phyloP scores from a whole-genome alignment of 495 filamentous ascomycete genomes.

The Aspergillus nanangensis region DNA sequence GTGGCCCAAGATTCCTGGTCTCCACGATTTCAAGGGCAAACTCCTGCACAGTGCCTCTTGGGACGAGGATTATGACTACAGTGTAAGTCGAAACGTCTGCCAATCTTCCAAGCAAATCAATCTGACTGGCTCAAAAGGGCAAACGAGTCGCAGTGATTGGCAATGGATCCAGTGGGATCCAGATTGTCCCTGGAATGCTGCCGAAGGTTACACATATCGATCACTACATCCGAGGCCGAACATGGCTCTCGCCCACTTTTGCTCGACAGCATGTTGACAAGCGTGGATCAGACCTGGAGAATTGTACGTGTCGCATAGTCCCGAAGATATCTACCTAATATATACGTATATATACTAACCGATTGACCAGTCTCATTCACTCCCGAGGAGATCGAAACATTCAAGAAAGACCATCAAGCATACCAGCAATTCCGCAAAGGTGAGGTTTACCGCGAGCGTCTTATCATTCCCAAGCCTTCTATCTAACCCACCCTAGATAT shows the following conservation, averaged over 20 bases:
- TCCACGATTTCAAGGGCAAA: constrained; percentile 50
- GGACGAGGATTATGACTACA: constrained; percentile 36
- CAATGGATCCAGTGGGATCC: constrained; percentile 46
- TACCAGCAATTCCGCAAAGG: constrained; percentile 42
- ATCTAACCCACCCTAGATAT: constrained; percentile 20
- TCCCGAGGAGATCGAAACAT: constrained; percentile 40
- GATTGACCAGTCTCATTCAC: constrained; percentile 36
- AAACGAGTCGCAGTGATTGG: constrained; percentile 53
- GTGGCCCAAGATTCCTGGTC: constrained; percentile 52
- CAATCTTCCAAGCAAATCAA: constrained; percentile 10
- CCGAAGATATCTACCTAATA: too few relatives aligned
- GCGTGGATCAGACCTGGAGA: constrained; percentile 22
- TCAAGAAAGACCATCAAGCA: constrained; percentile 35
- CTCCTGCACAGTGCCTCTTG: constrained; percentile 52
- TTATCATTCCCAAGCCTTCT: neutral
- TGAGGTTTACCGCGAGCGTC: constrained; percentile 3
- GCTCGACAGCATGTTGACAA: constrained; percentile 28
- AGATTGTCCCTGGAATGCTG: constrained; percentile 59
- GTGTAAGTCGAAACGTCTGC: constrained; percentile 12
- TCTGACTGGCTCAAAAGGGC: constrained; percentile 20
- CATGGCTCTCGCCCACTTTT: constrained; percentile 43
- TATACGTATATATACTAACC: too few relatives aligned
- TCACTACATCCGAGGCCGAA: constrained; percentile 36
- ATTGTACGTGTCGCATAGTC: constrained; percentile 27
- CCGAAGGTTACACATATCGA: constrained; percentile 44